These are phyloP conservation scores for Talaromyces sp. DNA, from an alignment of 2,329 filamentous ascomycete species.

Conservation along the genomic window DNA sequence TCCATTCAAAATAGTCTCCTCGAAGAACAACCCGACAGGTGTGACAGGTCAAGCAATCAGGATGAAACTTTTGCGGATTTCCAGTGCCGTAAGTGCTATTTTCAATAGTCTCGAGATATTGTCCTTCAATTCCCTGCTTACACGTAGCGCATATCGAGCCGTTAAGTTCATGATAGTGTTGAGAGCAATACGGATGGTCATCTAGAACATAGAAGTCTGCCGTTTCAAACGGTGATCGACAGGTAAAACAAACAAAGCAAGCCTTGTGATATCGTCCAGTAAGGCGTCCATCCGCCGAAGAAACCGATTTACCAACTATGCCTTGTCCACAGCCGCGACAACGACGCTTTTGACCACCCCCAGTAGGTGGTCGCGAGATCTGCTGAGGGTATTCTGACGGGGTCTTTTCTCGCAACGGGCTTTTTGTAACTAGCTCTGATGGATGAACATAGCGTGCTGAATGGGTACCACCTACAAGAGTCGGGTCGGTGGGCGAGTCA, in stretches of 20 bases:
- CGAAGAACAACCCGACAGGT: slow-evolving; percentile 66
- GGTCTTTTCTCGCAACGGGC: slow-evolving; percentile 17
- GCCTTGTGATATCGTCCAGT: slow-evolving; percentile 92
- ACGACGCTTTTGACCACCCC: slow-evolving; percentile 57
- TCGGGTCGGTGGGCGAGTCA: slow-evolving; percentile 47
- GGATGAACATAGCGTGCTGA: neutral
- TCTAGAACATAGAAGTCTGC: slow-evolving; percentile 87
- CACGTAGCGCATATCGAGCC: slow-evolving; percentile 78
- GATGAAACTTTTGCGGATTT: slow-evolving; percentile 66
- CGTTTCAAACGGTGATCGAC: slow-evolving; percentile 72
- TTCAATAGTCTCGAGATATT: slow-evolving; percentile 78
- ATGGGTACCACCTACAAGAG: slow-evolving; percentile 38
- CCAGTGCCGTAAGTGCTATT: slow-evolving; percentile 24
- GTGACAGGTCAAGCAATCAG: slow-evolving; percentile 76
- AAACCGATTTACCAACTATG: slow-evolving; percentile 88
- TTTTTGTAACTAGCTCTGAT: slow-evolving; percentile 9
- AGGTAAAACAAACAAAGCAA: slow-evolving; percentile 88
- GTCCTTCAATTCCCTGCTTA: slow-evolving; percentile 81
- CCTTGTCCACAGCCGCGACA: slow-evolving; percentile 75
- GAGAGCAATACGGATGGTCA: slow-evolving; percentile 83
- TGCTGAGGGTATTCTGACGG: slow-evolving; percentile 18
- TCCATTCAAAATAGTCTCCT: slow-evolving; percentile 88
- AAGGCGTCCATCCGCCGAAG: slow-evolving; percentile 84
- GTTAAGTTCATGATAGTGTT: slow-evolving; percentile 89
- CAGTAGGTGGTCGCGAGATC: slow-evolving; percentile 38